Base-by-base conservation (phyloP, 257 asterid species). In the Eucommia ulmoides region DNA sequence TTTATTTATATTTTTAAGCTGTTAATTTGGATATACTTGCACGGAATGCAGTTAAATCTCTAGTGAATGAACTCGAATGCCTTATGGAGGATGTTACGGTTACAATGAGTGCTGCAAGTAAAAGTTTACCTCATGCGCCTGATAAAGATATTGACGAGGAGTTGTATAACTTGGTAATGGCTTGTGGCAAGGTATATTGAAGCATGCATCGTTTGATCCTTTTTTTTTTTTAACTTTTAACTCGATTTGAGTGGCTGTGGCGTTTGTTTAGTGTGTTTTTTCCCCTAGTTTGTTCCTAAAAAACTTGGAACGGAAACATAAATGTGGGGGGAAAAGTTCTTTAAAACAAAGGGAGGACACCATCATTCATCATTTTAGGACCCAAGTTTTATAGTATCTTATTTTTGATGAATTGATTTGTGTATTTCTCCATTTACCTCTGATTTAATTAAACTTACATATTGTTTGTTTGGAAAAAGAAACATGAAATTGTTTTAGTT, bases 61-160 rank as follows among this genome's bases (percentile, higher is more conserved):
- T 78, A 14, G 35, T 78, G 52, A 54, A 63, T 49, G 94, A 78
- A 49, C 82, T 87, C 35, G 74, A 72, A 55, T 33, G 67, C 73
- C 78, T 83, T 52, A 58, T 87, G 24, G 69, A 68, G 51, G 73
- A 72, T 45, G 89, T 74, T 22, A 66, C 74, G 48, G 66, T 44
- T 0, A 58, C 53, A 14, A 61, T 76, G 54, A 72, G 74, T 68
- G 62, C 56, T 55, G 50, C 51, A 26, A 69, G 51, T 7, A 62
- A 64, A 1, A 24, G 48, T 52, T 57, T 64, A 53, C 11, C 52
- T 2, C 55, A 18, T 41, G 33, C n/a, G 67, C 68, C 45, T 23
- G 71, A 70, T 24, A 67, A 64, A 65, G 70, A 70, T 49, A 60
- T 24, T 50, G 52, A 35, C 38, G 52, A 25, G 51, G 41, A 49